A percentile compares a stretch with the other conserved stretches of the same genome.
These are phyloP conservation scores for Spizellomyces punctatus DNA, from an alignment of 192 early-diverging fungal species.

Conservation along the genomic window DNA sequence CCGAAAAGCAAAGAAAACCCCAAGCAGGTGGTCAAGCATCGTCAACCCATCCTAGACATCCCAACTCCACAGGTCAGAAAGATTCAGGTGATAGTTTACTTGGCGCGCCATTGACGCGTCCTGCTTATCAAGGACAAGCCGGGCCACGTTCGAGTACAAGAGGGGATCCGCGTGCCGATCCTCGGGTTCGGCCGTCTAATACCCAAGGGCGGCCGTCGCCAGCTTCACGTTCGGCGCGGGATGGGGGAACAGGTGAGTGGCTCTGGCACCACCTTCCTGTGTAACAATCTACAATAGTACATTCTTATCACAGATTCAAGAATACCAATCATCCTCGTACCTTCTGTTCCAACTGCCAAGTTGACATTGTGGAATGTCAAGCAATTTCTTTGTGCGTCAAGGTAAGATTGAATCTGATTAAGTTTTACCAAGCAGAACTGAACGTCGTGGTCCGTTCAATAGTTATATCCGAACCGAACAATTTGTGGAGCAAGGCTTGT, in stretches of 20 bases:
- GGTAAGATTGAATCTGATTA: constrained; percentile 42
- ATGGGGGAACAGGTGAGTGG: no score
- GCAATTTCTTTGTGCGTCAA: constrained; percentile 76
- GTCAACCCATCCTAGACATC: not conserved
- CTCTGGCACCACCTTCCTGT: no score
- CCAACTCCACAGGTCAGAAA: no score
- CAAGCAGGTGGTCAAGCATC: constrained; percentile 5
- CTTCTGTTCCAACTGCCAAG: constrained; percentile 78
- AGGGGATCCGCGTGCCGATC: not conserved
- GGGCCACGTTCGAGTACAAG: not conserved
- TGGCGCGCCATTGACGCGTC: no score
- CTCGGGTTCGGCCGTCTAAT: not conserved
- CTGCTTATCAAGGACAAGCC: no score
- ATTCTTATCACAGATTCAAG: constrained; percentile 16
- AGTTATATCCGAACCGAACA: constrained; percentile 68
- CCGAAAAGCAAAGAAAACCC: constrained; percentile 11
- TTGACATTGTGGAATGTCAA: constrained; percentile 89
- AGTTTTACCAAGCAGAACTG: no score
- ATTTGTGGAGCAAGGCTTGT: constrained; percentile 59
- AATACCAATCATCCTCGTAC: constrained; percentile 92
- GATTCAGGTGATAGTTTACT: no score
- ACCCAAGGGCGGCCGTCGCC: no score
- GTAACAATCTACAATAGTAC: no score
- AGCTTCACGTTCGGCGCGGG: no score
- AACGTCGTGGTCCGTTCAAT: not conserved